Percentiles rank a stretch among this genome's conserved stretches.
phyloP scores from a whole-genome alignment of 2,329 filamentous ascomycete species.

The Alternaria dauci region DNA sequence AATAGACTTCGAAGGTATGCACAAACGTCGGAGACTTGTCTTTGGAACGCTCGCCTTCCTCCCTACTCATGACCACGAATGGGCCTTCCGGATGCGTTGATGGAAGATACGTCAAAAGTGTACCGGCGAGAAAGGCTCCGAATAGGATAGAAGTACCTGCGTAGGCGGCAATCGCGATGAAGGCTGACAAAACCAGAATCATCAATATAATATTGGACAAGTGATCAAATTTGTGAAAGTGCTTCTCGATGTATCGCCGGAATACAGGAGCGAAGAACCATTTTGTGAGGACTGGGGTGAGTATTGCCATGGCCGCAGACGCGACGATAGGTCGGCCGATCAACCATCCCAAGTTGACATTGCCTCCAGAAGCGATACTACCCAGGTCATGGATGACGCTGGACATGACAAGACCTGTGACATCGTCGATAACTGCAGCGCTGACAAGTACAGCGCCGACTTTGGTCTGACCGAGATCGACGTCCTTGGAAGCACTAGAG shows the following conservation, averaged over 20 bases:
- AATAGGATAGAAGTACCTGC: constrained; percentile 43
- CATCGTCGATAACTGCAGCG: constrained; percentile 59
- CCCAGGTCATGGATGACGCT: constrained; percentile 40
- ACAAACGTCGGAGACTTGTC: constrained; percentile 41
- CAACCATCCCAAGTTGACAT: constrained; percentile 31
- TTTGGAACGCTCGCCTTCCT: constrained; percentile 37
- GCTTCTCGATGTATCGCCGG: constrained; percentile 23
- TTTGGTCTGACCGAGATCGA: constrained; percentile 55
- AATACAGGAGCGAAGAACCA: constrained; percentile 50
- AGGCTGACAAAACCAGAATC: constrained; percentile 39
- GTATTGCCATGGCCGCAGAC: constrained; percentile 29
- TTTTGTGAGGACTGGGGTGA: constrained; percentile 37
- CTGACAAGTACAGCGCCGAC: constrained; percentile 57
- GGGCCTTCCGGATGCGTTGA: constrained; percentile 28
- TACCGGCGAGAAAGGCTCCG: constrained; percentile 43
- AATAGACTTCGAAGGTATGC: constrained; percentile 51
- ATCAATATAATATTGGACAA: constrained; percentile 38
- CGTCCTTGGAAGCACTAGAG: constrained; percentile 37
- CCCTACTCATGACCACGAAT: constrained; percentile 36
- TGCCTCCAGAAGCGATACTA: constrained; percentile 16
- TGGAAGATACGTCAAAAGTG: constrained; percentile 40
- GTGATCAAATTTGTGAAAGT: constrained; percentile 34
- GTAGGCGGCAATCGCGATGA: constrained; percentile 40
- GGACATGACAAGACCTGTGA: constrained; percentile 57
- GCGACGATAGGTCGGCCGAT: constrained; percentile 41